Evolutionary conservation across 345 rosid species (phyloP).

Genomic region (Balakata baccata): DNA sequence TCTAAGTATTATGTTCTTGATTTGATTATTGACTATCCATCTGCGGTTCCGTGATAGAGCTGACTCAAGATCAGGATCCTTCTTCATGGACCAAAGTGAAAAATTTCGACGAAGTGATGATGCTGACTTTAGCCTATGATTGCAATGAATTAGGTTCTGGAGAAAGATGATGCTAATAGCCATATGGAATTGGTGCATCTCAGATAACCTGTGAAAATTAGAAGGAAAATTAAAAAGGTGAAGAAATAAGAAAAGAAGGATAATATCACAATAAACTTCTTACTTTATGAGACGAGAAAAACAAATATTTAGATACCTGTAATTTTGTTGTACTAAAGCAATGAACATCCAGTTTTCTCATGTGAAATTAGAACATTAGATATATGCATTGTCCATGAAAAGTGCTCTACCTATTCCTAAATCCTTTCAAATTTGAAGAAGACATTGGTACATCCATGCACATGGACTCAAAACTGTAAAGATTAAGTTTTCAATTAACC

Average conservation of each 20-base stretch:
- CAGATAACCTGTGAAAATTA: background rate
- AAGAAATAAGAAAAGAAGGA: no score
- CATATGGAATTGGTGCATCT: background rate
- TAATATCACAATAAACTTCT: no score
- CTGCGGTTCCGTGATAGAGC: constrained; percentile 81
- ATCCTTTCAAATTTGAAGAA: no score
- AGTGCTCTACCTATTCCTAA: no score
- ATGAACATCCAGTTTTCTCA: no score
- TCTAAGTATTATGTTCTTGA: constrained; percentile 73
- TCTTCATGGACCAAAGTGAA: constrained; percentile 89
- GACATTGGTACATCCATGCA: background rate
- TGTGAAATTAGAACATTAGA: no score
- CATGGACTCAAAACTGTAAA: background rate
- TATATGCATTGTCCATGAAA: no score
- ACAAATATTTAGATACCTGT: no score
- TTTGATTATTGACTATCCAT: constrained; percentile 85
- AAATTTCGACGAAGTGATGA: constrained; percentile 39
- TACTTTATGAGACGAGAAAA: no score
- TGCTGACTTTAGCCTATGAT: background rate
- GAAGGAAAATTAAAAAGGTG: background rate
- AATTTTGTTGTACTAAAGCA: no score
- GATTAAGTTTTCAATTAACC: background rate
- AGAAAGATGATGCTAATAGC: constrained; percentile 8
- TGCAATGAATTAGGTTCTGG: background rate
- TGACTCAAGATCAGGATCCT: constrained; percentile 76